These are phyloP conservation scores for Flaveria floridana DNA, from an alignment of 140 eudicot species.

Conservation along the genomic window DNA sequence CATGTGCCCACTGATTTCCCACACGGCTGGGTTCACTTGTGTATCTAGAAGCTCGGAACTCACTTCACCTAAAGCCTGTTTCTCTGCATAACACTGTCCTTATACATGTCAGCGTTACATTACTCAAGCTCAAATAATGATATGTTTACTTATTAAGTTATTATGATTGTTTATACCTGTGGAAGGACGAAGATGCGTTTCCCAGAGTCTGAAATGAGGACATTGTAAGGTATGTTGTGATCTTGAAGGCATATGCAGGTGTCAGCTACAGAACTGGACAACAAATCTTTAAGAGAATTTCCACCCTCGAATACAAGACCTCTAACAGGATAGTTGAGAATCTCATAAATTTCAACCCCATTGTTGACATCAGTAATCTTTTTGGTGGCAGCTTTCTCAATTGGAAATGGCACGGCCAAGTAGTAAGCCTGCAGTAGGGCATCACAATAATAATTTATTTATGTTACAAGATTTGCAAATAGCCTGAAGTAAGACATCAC, in stretches of 20 bases:
- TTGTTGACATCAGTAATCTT: slow-evolving; percentile 47
- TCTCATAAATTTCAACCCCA: slow-evolving; percentile 59
- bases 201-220: slow-evolving; percentile 83
- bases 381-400: slow-evolving; percentile 75
- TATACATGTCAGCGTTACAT: background rate
- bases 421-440: slow-evolving; percentile 64
- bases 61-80: slow-evolving; percentile 95
- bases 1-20: slow-evolving; percentile 99
- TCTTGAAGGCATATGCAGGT: slow-evolving; percentile 93
- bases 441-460: background rate
- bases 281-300: slow-evolving; percentile 52
- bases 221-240: slow-evolving; percentile 85
- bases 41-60: slow-evolving; percentile 82
- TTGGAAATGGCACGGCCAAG: slow-evolving; percentile 74
- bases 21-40: slow-evolving; percentile 97
- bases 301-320: slow-evolving; percentile 87
- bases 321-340: slow-evolving; percentile 70
- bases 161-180: slow-evolving; percentile 49
- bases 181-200: slow-evolving; percentile 81
- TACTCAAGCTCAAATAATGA: background rate
- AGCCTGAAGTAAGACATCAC: slow-evolving; percentile 45
- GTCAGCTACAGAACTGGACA: slow-evolving; percentile 63
- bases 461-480: background rate
- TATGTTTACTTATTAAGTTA: too few species aligned
- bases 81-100: slow-evolving; percentile 93